Percentiles rank a stretch among this genome's conserved stretches.
phyloP scores from a whole-genome alignment of 768 basidiomycete species.

The Fomitopsis pulvina region DNA sequence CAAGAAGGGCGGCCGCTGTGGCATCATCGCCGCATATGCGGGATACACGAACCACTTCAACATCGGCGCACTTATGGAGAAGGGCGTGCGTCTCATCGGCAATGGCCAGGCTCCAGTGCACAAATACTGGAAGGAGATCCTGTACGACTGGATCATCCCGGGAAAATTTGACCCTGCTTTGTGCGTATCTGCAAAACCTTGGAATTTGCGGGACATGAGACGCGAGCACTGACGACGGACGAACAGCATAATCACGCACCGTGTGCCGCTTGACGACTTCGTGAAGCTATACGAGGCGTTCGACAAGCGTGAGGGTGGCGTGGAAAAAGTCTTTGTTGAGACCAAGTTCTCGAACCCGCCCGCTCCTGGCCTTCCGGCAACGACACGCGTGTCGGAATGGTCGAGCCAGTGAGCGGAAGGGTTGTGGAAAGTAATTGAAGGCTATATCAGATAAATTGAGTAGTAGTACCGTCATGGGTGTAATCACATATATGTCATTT shows the following conservation, averaged over 20 bases:
- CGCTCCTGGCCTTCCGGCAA: slow-evolving; percentile 40
- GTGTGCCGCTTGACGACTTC: slow-evolving; percentile 61
- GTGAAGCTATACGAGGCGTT: slow-evolving; percentile 58
- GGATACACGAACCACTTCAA: slow-evolving; percentile 65
- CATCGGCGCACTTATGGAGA: slow-evolving; percentile 74
- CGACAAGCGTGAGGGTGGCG: slow-evolving; percentile 47
- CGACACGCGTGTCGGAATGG: slow-evolving; percentile 52
- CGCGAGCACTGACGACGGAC: neutral
- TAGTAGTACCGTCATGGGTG: no score
- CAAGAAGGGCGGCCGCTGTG: slow-evolving; percentile 47
- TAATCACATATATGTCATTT: no score
- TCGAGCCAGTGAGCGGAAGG: neutral
- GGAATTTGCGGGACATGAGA: neutral
- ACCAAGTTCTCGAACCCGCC: slow-evolving; percentile 47
- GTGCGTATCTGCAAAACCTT: slow-evolving; percentile 25
- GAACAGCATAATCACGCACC: slow-evolving; percentile 44
- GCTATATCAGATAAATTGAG: no score
- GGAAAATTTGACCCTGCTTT: slow-evolving; percentile 63
- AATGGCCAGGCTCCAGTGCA: slow-evolving; percentile 75
- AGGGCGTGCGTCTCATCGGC: slow-evolving; percentile 63
- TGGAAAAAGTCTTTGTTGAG: slow-evolving; percentile 72
- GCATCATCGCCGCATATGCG: slow-evolving; percentile 63
- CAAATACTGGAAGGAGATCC: slow-evolving; percentile 65
- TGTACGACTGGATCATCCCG: slow-evolving; percentile 55
- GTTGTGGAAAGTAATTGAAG: neutral